Conservation (phyloP, 2,329 filamentous ascomycete genomes). For the Boeremia lycopersici region DNA sequence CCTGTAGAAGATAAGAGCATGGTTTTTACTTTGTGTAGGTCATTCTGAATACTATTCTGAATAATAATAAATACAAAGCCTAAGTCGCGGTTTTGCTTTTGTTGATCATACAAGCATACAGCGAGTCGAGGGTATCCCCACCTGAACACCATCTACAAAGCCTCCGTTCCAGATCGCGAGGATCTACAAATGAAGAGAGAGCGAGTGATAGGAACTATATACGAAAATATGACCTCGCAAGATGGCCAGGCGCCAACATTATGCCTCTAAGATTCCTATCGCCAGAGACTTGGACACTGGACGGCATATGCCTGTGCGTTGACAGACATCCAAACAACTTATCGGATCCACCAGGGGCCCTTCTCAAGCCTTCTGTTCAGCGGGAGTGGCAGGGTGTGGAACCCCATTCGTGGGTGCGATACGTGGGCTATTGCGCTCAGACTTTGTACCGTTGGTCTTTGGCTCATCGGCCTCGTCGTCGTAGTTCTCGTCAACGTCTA, state of each 20-base stretch:
- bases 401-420: conserved; percentile 43
- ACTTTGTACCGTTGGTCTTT: conserved; percentile 54
- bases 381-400: conserved; percentile 41
- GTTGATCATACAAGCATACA: conserved; percentile 16
- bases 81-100: conserved; percentile 5
- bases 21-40: background rate
- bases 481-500: conserved; percentile 97
- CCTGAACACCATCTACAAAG: conserved; percentile 16
- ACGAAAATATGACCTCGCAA: background rate
- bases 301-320: background rate
- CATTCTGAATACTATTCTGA: conserved; percentile 1
- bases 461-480: conserved; percentile 93
- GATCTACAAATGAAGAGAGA: background rate
- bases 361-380: conserved; percentile 44
- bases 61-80: conserved; percentile 9
- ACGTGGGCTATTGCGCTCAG: conserved; percentile 54
- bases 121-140: conserved; percentile 18
- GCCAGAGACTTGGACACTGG: background rate
- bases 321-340: background rate
- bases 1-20: background rate
- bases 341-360: background rate
- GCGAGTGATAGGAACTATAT: conserved; percentile 6
- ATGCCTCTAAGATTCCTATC: background rate
- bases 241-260: background rate
- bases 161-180: conserved; percentile 4